These are phyloP conservation scores for Botrytis tulipae DNA, from an alignment of 2,329 filamentous ascomycete species.

Conservation along the genomic window DNA sequence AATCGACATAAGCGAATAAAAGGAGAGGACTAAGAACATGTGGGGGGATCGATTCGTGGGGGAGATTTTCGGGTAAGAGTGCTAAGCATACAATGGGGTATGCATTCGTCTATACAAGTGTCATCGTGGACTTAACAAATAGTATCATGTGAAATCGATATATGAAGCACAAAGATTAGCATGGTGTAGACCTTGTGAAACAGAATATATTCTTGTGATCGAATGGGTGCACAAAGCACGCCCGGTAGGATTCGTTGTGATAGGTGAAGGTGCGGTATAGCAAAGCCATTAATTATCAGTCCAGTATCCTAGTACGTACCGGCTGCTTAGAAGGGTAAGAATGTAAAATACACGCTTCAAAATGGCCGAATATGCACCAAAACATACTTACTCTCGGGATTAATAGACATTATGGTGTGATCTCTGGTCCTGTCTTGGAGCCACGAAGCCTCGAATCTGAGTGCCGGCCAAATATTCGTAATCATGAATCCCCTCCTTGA, in stretches of 20 bases:
- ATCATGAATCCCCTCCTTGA: conserved; percentile 31
- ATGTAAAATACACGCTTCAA: not conserved
- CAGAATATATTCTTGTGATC: not conserved
- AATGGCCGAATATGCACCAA: not conserved
- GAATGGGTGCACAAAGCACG: not conserved
- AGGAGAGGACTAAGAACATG: not conserved
- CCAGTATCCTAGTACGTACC: not conserved
- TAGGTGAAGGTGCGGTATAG: not conserved
- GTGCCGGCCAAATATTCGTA: not conserved
- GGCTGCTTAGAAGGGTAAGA: not conserved
- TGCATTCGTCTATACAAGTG: not conserved
- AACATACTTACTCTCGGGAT: not conserved
- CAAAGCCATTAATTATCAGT: not conserved
- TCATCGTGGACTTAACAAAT: not conserved
- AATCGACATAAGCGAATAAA: conserved; percentile 2
- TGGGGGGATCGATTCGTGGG: conserved; percentile 1
- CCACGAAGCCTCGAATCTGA: not conserved
- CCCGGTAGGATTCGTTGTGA: not conserved
- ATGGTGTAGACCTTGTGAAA: not conserved
- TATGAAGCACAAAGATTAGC: not conserved
- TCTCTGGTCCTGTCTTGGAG: not conserved
- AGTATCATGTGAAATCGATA: not conserved
- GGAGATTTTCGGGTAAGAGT: not conserved
- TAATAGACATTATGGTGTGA: not conserved
- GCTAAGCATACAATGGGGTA: too few relatives aligned